These are phyloP conservation scores for Pestalotiopsis sp. DNA, from an alignment of 2,329 filamentous ascomycete genomes.

Conservation along the genomic window DNA sequence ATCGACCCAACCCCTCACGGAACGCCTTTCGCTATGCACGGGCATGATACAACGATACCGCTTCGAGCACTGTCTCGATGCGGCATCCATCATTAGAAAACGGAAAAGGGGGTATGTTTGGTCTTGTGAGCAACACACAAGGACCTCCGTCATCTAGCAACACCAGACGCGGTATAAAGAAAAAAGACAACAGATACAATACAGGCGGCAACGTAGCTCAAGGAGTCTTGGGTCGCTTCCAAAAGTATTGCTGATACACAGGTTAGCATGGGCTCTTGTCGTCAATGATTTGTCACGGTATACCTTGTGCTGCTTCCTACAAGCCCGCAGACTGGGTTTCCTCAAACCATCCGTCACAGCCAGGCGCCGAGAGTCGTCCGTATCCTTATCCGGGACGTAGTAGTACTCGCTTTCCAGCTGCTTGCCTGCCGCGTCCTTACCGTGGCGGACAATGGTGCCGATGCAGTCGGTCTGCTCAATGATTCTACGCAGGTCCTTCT, in stretches of 20 bases:
- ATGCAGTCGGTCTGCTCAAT: conserved; percentile 78
- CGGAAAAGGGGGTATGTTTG: conserved; percentile 15
- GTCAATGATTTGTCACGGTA: conserved; percentile 23
- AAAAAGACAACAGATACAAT: background rate
- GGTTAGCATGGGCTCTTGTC: conserved; percentile 22
- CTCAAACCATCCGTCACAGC: conserved; percentile 84
- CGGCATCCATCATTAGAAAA: conserved; percentile 12
- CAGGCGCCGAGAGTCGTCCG: conserved; percentile 75
- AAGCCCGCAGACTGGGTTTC: conserved; percentile 86
- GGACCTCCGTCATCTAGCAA: background rate
- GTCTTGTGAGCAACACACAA: background rate
- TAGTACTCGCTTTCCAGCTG: conserved; percentile 95
- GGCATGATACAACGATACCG: conserved; percentile 9
- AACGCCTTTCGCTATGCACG: conserved; percentile 33
- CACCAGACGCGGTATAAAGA: background rate
- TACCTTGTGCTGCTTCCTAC: conserved; percentile 98
- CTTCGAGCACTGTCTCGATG: background rate
- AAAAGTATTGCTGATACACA: conserved; percentile 65
- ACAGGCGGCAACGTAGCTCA: conserved; percentile 30
- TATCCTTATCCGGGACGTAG: conserved; percentile 87
- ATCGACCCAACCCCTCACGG: conserved; percentile 2
- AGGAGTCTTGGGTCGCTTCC: conserved; percentile 66
- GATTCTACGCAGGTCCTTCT: conserved; percentile 68
- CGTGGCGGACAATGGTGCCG: conserved; percentile 85
- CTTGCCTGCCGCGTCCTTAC: conserved; percentile 96